A percentile compares a stretch with the other conserved stretches of the same genome.
phyloP scores from a whole-genome alignment of 192 early-diverging fungal species.

The Entomortierella lignicola region DNA sequence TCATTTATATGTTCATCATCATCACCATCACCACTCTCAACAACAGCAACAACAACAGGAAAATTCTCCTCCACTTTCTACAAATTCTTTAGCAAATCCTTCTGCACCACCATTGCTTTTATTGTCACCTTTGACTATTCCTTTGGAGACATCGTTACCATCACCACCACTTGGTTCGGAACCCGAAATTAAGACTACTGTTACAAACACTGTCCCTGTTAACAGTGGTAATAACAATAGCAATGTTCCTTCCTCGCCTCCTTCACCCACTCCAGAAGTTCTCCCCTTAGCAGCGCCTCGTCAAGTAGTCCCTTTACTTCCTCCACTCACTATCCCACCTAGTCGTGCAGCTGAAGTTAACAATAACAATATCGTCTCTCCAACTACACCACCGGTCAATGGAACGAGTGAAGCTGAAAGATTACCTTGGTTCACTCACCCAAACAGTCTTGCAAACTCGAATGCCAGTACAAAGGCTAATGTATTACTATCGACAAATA shows the following conservation, averaged over 20 bases:
- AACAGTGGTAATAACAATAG: too few species aligned
- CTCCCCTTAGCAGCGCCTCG: background rate
- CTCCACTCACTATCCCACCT: slow-evolving; percentile 16
- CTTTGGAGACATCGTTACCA: background rate
- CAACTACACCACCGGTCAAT: background rate
- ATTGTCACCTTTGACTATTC: slow-evolving; percentile 21
- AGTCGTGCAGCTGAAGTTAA: background rate
- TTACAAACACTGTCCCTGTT: too few species aligned
- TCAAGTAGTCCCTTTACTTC: slow-evolving; percentile 11
- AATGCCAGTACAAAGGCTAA: too few species aligned
- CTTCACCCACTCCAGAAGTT: slow-evolving; percentile 3
- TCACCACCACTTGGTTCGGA: background rate
- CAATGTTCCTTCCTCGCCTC: slow-evolving; percentile 15
- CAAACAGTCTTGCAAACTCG: slow-evolving; percentile 11
- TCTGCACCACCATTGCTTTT: slow-evolving; percentile 1
- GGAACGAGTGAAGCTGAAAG: background rate
- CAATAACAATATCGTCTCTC: background rate
- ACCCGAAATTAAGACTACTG: background rate
- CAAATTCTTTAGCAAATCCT: too few species aligned
- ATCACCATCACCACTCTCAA: slow-evolving; percentile 30
- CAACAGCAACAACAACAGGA: too few species aligned
- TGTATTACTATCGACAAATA: too few species aligned
- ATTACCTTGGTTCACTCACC: slow-evolving; percentile 24
- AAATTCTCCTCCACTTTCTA: background rate
- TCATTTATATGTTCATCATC: slow-evolving; percentile 49